These are phyloP conservation scores for Aspergillus awamori DNA, from an alignment of 2,329 filamentous ascomycete species.

Conservation along the genomic window DNA sequence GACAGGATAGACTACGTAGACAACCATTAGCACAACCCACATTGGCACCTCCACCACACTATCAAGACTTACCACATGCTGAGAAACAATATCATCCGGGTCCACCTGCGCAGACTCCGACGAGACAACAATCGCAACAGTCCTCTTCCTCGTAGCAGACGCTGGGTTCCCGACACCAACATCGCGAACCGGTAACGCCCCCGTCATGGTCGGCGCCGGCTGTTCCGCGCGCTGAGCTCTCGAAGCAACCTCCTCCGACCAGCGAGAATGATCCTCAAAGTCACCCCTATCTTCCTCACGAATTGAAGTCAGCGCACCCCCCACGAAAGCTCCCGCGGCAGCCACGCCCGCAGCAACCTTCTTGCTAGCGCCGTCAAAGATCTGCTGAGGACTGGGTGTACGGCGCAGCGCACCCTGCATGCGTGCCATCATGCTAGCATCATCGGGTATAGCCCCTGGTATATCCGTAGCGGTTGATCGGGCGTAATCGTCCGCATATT, in stretches of 20 bases:
- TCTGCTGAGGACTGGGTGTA: slow-evolving; percentile 83
- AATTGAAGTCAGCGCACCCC: slow-evolving; percentile 79
- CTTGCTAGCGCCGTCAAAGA: slow-evolving; percentile 81
- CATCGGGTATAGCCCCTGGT: slow-evolving; percentile 44
- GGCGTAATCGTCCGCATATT: slow-evolving; percentile 35
- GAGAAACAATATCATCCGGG: slow-evolving; percentile 62
- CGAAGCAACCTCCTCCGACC: slow-evolving; percentile 85
- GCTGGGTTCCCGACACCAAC: slow-evolving; percentile 35
- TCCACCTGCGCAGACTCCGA: slow-evolving; percentile 68
- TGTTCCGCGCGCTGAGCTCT: slow-evolving; percentile 50
- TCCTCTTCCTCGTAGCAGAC: slow-evolving; percentile 59
- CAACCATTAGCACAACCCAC: slow-evolving; percentile 14
- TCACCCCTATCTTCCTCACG: slow-evolving; percentile 79
- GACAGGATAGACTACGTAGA: slow-evolving; percentile 74
- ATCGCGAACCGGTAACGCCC: slow-evolving; percentile 36
- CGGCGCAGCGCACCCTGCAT: slow-evolving; percentile 80
- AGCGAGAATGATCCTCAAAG: slow-evolving; percentile 83
- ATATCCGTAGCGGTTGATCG: slow-evolving; percentile 40
- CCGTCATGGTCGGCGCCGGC: slow-evolving; percentile 34
- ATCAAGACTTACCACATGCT: slow-evolving; percentile 73
- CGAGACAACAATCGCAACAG: slow-evolving; percentile 85
- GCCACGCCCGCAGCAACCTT: slow-evolving; percentile 79
- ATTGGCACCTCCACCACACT: neutral
- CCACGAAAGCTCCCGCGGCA: slow-evolving; percentile 79
- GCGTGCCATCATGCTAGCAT: slow-evolving; percentile 69